Base-by-base conservation (phyloP, 2,329 filamentous ascomycete genomes). In the Hypoxylon sp. region DNA sequence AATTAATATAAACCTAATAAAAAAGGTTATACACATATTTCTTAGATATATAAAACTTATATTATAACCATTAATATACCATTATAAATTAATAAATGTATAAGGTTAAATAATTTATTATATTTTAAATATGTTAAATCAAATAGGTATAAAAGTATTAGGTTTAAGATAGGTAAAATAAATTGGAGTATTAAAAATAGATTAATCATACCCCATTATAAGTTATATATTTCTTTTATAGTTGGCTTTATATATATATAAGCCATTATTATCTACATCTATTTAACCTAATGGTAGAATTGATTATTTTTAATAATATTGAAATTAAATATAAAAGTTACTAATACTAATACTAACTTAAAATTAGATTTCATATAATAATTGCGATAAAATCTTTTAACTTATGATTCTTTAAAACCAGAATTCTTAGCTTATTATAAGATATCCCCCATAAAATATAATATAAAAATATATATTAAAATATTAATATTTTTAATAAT, bases 231-330 rank as follows among this genome's bases (percentile, higher is more conserved):
- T 5, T 31, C 13, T 31, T 51, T 51, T 31, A 51, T 51, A 33
- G 3, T 33, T 51, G 8, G 14, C 1, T 51, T 51, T 51, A 13
- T 51, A 51, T 51, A 51, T n/a, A 3, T 31, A 51, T 51, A 6
- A 8, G 9, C 31, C 31, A 51, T 26, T 26, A 26, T 51, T 31
- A n/a, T n/a, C n/a, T n/a, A n/a, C n/a, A n/a, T n/a, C n/a, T 51
- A 13, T 51, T 51, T n/a, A n/a, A n/a, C n/a, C n/a, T n/a, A n/a
- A 51, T 51, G 31, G n/a, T 51, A 31, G 8, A 51, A 51, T 51
- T n/a, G 8, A 51, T 33, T 33, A 51, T 51, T 33, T 51, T 31
- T 33, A 33, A 51, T 33, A 33, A 51, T 51, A 51, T 51, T 8
- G 8, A 51, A 51, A 51, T 51, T 51, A 29, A 33, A 31, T 33